Base-by-base conservation (phyloP, 2,329 filamentous ascomycete species). In the Talaromyces funiculosus region DNA sequence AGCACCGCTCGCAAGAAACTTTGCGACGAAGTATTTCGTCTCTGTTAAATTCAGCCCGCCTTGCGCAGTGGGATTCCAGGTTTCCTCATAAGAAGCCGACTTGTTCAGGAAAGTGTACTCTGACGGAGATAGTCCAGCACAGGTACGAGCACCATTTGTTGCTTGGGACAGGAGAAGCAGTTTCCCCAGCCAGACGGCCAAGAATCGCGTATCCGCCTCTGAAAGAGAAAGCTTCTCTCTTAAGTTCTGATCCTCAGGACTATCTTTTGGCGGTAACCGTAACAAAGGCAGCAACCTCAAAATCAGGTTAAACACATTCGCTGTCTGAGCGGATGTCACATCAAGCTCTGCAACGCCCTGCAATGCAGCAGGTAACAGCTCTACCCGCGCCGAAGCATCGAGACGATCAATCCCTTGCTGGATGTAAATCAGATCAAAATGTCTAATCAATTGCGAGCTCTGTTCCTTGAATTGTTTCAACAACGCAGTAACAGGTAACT, bases 381-480 rank as follows among this genome's bases (percentile, higher is more conserved):
- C 84, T 37, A 88, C 82, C 66, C 90, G 84, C 43, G 93, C 88
- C 57, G 76, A 72, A 10, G 81, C 73, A 2, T 81, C 79, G 20
- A 90, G 73, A 54, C 87, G 81, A 56, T 82, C 82, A 47, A 90
- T 80, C 40, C 93, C 94, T 71, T 96, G 90, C 69, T 95, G 90
- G 38, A 97, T 89, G 71, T 96, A 96, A 18, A 89, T 82, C 42
- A 97, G 79, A 74, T 97, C 92, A 67, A 97, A 89, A 71, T 96
- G 90, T 64, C 90, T 88, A 65, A 99, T 85, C 38, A 97, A 81
- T 0, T 87, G 80, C 12, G 87, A 88, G 40, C 86, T 81, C 38
- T 85, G 85, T 22, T 90, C 85, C 73, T 95, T 96, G 81, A 96
- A 97, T 73, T 97, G 94, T 67, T 92, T 88, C 59, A 97, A 75